Evolutionary conservation across 345 rosid species (phyloP).

Genomic region (Abelmoschus esculentus): DNA sequence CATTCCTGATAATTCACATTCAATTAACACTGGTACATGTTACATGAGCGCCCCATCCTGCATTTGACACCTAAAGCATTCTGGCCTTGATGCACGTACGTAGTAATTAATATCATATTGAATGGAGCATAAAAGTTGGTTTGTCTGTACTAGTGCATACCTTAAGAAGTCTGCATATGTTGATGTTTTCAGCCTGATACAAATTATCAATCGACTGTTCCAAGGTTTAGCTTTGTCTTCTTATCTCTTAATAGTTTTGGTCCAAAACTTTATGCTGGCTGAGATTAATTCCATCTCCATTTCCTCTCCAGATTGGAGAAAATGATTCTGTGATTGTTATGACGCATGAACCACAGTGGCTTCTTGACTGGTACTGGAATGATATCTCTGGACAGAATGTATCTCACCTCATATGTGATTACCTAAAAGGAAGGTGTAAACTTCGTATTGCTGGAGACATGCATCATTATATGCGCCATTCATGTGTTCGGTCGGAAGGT

Average conservation of each 20-base stretch:
- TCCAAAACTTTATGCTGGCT: neutral
- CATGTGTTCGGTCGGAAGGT: constrained; percentile 62
- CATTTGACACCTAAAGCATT: neutral
- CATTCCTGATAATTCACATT: neutral
- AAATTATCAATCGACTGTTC: neutral
- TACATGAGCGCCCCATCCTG: neutral
- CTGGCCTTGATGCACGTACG: neutral
- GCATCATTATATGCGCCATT: constrained; percentile 98
- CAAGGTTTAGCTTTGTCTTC: neutral
- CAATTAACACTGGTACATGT: neutral
- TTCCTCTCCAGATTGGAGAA: constrained; percentile 46
- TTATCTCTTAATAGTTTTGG: neutral
- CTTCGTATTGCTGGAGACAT: constrained; percentile 94
- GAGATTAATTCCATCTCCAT: neutral
- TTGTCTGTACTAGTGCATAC: neutral
- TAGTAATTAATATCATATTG: neutral
- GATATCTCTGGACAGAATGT: constrained; percentile 72
- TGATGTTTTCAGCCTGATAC: neutral
- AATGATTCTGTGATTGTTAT: constrained; percentile 74
- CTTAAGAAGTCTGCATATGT: neutral
- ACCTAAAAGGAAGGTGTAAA: constrained; percentile 83
- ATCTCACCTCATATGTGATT: constrained; percentile 65
- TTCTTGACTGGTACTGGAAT: constrained; percentile 95
- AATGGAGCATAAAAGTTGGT: too few relatives aligned
- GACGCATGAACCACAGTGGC: constrained; percentile 97